phyloP scores from a whole-genome alignment of 2,329 filamentous ascomycete species.

The Domatiomyces globalis region DNA sequence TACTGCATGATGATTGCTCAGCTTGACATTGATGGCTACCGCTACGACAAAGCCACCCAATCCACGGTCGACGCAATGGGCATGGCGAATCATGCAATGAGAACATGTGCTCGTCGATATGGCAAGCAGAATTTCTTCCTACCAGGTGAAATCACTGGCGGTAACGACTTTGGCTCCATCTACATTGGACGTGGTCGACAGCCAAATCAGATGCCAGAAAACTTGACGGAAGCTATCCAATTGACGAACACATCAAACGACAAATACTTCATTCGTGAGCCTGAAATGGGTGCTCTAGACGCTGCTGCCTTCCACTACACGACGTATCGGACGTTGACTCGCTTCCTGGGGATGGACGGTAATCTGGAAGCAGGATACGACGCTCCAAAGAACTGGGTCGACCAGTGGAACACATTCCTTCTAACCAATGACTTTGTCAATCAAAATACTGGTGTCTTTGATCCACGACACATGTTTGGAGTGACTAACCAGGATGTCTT shows the following conservation, averaged over 20 bases:
- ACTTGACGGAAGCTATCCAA: constrained; percentile 35
- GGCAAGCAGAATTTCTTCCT: constrained; percentile 52
- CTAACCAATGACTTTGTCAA: constrained; percentile 47
- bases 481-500: constrained; percentile 54
- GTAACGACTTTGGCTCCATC: constrained; percentile 46
- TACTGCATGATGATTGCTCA: constrained; percentile 49
- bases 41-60: constrained; percentile 53
- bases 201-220: constrained; percentile 37
- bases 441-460: constrained; percentile 45
- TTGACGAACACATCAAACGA: constrained; percentile 32
- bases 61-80: constrained; percentile 48
- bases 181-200: constrained; percentile 50
- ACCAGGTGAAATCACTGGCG: constrained; percentile 49
- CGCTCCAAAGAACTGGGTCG: constrained; percentile 39
- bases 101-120: constrained; percentile 41
- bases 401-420: constrained; percentile 43
- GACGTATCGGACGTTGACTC: constrained; percentile 47
- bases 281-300: constrained; percentile 37
- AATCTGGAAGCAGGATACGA: constrained; percentile 41
- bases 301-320: constrained; percentile 50
- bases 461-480: constrained; percentile 51
- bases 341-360: constrained; percentile 47
- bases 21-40: constrained; percentile 53
- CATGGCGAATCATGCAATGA: constrained; percentile 42
- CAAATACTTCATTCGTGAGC: constrained; percentile 38